phyloP scores from a whole-genome alignment of 2,329 filamentous ascomycete species.

The Teratosphaeria zuluensis region DNA sequence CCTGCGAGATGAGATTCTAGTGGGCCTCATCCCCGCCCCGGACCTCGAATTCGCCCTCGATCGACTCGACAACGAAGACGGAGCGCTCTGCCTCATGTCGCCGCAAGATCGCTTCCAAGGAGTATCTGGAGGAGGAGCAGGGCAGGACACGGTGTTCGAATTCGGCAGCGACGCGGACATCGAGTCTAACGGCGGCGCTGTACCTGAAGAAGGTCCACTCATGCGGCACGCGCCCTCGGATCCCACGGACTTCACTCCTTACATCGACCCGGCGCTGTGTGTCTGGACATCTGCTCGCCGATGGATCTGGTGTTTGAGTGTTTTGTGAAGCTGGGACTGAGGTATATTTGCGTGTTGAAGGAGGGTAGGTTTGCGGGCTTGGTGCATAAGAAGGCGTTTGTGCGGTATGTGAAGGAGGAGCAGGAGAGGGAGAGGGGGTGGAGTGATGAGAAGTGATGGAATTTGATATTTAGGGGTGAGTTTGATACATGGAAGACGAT shows the following conservation, averaged over 20 bases:
- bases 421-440: conserved; percentile 42
- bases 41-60: conserved; percentile 92
- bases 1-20: conserved; percentile 64
- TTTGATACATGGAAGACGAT: too few relatives aligned
- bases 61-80: conserved; percentile 61
- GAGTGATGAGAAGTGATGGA: conserved; percentile 8
- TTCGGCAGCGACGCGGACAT: conserved; percentile 30
- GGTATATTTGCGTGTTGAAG: conserved; percentile 81
- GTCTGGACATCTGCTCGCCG: conserved; percentile 77
- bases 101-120: conserved; percentile 36
- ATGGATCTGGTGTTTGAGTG: conserved; percentile 96
- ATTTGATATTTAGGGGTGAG: too few relatives aligned
- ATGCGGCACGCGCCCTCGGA: conserved; percentile 32
- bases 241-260: conserved; percentile 78
- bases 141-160: conserved; percentile 1
- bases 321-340: conserved; percentile 84
- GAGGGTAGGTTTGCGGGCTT: conserved; percentile 82
- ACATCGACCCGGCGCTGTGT: conserved; percentile 81
- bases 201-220: background rate
- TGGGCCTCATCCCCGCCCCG: conserved; percentile 85
- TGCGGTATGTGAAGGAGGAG: conserved; percentile 81
- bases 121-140: conserved; percentile 4
- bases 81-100: conserved; percentile 73
- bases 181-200: conserved; percentile 32
- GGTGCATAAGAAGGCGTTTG: conserved; percentile 94